Evolutionary conservation across 345 rosid genomes (phyloP).

Genomic region (Aquilaria yunnanensis): DNA sequence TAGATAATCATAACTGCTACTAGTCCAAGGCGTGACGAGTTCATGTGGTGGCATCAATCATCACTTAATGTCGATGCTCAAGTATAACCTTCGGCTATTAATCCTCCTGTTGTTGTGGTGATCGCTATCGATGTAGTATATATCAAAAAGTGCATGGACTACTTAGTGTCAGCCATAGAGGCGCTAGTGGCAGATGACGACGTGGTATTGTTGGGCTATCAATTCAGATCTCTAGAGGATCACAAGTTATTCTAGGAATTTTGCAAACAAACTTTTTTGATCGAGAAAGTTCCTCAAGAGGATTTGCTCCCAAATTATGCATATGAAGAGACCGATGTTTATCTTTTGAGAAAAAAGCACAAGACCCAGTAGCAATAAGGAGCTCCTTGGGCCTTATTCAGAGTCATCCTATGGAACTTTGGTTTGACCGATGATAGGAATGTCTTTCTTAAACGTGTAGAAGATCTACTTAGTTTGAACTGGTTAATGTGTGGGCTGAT

Average conservation of each 20-base stretch:
- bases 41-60: no score
- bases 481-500: no score
- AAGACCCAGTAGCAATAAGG: constrained; percentile 3
- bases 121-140: constrained; percentile 86
- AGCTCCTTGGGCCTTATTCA: no score
- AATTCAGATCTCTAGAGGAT: constrained; percentile 84
- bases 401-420: no score
- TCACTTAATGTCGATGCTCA: no score
- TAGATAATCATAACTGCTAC: no score
- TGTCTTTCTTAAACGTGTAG: no score
- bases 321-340: no score
- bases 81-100: constrained; percentile 19
- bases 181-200: constrained; percentile 63
- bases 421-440: no score
- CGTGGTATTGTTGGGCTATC: constrained; percentile 67
- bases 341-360: constrained; percentile 59
- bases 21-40: no score
- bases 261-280: constrained; percentile 48
- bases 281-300: constrained; percentile 75
- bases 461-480: no score
- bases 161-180: constrained; percentile 65
- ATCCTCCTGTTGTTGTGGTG: constrained; percentile 76
- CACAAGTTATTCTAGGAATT: constrained; percentile 76
- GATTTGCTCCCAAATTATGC: constrained; percentile 66
- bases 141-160: constrained; percentile 59